Evolutionary conservation across 257 asterid species (phyloP), one percentile per base, ranked within the genome.

Genomic region (Parsonsia alboflavescens): DNA sequence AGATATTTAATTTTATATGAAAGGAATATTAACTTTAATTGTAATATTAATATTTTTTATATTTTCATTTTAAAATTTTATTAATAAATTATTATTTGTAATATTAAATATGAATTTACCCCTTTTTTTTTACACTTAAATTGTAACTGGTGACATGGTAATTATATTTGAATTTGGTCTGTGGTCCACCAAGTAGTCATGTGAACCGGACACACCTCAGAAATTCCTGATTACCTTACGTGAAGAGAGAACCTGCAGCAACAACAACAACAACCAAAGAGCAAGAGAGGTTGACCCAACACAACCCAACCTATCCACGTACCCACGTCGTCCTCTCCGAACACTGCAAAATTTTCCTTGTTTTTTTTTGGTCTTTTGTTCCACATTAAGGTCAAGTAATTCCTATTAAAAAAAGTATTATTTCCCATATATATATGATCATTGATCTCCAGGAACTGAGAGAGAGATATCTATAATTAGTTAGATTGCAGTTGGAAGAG

Each of bases 301-400:
- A 81, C 90, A 84, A 82, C 81, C 85, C 85, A 89, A 82, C 89
- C 88, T 78, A 79, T 85, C 95, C 89, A 87, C 86, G 81, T 85
- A 72, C 53, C 80, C 76, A 84, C 76, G 72, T 82, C 62, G 36
- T 64, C 30, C 39, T 69, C 79, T 56, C 41, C 3, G 10, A 50
- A 19, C 49, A 71, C 42, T 42, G 6, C 70, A 15, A 33, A 19
- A 22, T 54, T 54, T 54, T 6, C 21, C n/a, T n/a, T n/a, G 10
- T 9, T 0, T 6, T 54, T 54, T 54, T 53, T 6, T 53, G 39
- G 39, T 33, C 17, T 17, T 52, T 17, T 13, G 16, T 19, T 69
- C 56, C 64, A 45, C 17, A 21, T 65, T 1, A 68, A 54, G 81
- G 82, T 73, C 78, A 78, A 65, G 70, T 61, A 78, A 67, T 67